Evolutionary conservation across 768 basidiomycete species (phyloP).

Genomic region (Naematelia aurantialba): DNA sequence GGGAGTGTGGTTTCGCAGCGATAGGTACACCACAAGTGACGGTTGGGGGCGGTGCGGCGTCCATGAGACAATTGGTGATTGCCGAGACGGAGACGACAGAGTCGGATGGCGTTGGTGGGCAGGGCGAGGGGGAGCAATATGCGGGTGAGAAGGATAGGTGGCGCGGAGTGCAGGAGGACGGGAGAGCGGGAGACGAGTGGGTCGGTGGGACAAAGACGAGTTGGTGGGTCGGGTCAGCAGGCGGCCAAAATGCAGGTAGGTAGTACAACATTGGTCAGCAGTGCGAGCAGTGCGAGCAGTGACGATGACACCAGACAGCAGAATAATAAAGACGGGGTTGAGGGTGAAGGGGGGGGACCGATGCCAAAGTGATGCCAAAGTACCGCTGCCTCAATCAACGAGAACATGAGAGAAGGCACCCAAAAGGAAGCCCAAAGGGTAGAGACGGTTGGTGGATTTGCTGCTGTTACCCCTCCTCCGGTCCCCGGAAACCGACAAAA

Average conservation of each 20-base stretch:
- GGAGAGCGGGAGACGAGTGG: slow-evolving; percentile 5
- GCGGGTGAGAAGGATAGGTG: neutral
- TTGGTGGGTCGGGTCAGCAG: slow-evolving; percentile 32
- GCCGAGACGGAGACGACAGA: neutral
- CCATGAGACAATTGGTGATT: slow-evolving; percentile 1
- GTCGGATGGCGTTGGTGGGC: neutral
- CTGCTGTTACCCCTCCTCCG: neutral
- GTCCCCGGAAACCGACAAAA: neutral
- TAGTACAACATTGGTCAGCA: slow-evolving; percentile 23
- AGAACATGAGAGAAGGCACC: slow-evolving; percentile 4
- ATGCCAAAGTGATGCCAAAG: too few species aligned
- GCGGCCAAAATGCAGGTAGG: slow-evolving; percentile 23
- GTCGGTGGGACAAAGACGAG: slow-evolving; percentile 28
- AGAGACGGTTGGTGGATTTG: neutral
- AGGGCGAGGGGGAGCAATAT: neutral
- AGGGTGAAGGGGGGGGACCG: neutral
- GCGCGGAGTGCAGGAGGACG: neutral
- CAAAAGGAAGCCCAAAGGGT: neutral
- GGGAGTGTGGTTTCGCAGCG: neutral
- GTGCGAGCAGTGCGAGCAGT: neutral
- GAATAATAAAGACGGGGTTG: neutral
- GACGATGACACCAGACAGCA: slow-evolving; percentile 1
- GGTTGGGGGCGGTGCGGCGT: neutral
- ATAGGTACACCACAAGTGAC: slow-evolving; percentile 2
- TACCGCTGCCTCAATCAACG: neutral